Conservation (phyloP, 345 rosid species). For the Eucalyptus curtisii region DNA sequence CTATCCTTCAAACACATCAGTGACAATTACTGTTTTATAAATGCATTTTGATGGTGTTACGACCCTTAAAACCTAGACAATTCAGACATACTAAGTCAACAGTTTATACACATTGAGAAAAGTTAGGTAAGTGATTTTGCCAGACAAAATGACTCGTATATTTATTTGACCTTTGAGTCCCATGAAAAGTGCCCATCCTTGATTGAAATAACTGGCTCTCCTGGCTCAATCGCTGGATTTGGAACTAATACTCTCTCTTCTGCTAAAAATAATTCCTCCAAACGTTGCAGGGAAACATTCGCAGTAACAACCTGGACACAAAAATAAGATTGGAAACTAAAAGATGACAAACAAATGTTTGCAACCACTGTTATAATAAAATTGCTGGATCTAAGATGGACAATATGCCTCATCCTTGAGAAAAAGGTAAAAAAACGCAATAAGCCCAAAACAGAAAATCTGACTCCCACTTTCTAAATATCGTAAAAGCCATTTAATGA, state of each 20-base stretch:
- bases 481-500: background rate
- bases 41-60: background rate
- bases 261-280: conserved; percentile 72
- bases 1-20: background rate
- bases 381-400: background rate
- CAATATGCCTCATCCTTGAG: background rate
- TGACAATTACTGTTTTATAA: background rate
- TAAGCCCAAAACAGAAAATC: background rate
- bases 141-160: background rate
- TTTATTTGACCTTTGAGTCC: conserved; percentile 63
- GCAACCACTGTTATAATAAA: background rate
- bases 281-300: conserved; percentile 79
- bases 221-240: conserved; percentile 73
- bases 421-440: background rate
- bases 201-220: conserved; percentile 68
- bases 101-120: background rate
- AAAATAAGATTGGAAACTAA: background rate
- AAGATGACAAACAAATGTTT: background rate
- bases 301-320: conserved; percentile 74
- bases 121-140: background rate
- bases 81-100: background rate
- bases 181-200: conserved; percentile 78
- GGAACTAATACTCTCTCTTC: conserved; percentile 68
- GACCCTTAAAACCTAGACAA: background rate
- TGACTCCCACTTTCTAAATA: background rate